phyloP scores from a whole-genome alignment of 2,329 filamentous ascomycete species.

The Byssochlamys sp. region DNA sequence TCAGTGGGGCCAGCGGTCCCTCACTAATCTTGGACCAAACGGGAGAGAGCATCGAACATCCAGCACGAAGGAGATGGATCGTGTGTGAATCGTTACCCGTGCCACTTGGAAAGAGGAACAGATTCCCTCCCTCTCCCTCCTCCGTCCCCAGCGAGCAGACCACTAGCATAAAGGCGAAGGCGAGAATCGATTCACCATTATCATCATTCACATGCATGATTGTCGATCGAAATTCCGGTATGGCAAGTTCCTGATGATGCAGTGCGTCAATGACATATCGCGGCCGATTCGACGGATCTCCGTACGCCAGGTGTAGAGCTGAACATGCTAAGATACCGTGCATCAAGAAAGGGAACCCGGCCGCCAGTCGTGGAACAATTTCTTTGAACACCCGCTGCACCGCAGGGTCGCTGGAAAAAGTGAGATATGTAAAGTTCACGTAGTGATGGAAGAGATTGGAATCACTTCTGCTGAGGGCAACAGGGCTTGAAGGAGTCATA shows the following conservation, averaged over 20 bases:
- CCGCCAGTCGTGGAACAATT: constrained; percentile 25
- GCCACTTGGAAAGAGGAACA: constrained; percentile 8
- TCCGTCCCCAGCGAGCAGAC: constrained; percentile 11
- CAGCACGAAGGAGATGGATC: constrained; percentile 14
- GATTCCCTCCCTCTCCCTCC: constrained; percentile 10
- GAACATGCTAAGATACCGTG: constrained; percentile 34
- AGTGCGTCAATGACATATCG: constrained; percentile 10
- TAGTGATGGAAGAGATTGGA: constrained; percentile 12
- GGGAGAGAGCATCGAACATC: constrained; percentile 14
- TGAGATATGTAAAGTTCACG: constrained; percentile 11
- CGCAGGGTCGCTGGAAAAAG: constrained; percentile 5
- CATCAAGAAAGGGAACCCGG: constrained; percentile 27
- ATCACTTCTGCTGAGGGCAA: constrained; percentile 1
- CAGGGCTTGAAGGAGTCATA: background rate
- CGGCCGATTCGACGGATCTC: constrained; percentile 10
- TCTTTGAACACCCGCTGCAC: constrained; percentile 22
- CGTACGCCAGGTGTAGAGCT: constrained; percentile 27
- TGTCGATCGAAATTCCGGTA: constrained; percentile 15
- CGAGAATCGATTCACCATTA: constrained; percentile 13
- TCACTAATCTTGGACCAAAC: constrained; percentile 11
- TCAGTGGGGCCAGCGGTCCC: constrained; percentile 3
- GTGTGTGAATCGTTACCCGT: constrained; percentile 7
- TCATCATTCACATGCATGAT: constrained; percentile 6
- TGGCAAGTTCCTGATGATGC: constrained; percentile 14
- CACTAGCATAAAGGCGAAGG: constrained; percentile 13